Evolutionary conservation across 176 grass and related monocot genomes (phyloP).

Genomic region (Aegilops umbellulata): DNA sequence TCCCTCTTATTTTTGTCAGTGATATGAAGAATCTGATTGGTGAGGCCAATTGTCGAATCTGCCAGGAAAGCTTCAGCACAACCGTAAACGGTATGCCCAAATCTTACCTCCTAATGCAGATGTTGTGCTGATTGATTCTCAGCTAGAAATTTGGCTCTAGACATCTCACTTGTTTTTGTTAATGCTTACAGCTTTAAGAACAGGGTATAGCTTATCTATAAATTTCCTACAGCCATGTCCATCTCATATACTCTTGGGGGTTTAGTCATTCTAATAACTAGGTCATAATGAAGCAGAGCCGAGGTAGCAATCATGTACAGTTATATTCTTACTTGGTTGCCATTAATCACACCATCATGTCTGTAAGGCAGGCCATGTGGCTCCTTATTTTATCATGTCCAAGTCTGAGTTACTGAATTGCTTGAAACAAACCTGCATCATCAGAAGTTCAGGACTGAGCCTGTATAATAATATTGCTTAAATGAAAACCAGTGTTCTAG

Average conservation of each 20-base stretch:
- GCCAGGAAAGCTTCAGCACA: conserved; percentile 83
- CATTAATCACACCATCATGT: neutral
- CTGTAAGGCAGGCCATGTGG: neutral
- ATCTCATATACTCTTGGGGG: neutral
- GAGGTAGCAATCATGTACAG: neutral
- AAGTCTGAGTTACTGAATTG: neutral
- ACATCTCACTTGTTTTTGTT: neutral
- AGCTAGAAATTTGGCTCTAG: neutral
- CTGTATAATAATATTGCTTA: neutral
- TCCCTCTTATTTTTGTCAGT: conserved; percentile 32
- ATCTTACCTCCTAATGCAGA: too few relatives aligned
- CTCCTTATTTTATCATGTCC: neutral
- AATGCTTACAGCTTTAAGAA: neutral
- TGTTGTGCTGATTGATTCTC: too few relatives aligned
- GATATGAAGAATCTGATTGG: conserved; percentile 90
- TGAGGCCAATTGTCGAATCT: conserved; percentile 77
- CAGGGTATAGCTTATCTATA: neutral
- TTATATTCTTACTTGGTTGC: neutral
- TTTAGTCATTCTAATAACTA: neutral
- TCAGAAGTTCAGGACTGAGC: neutral
- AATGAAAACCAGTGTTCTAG: neutral
- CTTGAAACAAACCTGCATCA: neutral
- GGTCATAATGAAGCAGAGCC: neutral
- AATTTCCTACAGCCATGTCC: neutral
- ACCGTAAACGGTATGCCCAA: conserved; percentile 63